These are phyloP conservation scores for Lecanicillium sp. DNA, from an alignment of 2,329 filamentous ascomycete species.

Conservation along the genomic window DNA sequence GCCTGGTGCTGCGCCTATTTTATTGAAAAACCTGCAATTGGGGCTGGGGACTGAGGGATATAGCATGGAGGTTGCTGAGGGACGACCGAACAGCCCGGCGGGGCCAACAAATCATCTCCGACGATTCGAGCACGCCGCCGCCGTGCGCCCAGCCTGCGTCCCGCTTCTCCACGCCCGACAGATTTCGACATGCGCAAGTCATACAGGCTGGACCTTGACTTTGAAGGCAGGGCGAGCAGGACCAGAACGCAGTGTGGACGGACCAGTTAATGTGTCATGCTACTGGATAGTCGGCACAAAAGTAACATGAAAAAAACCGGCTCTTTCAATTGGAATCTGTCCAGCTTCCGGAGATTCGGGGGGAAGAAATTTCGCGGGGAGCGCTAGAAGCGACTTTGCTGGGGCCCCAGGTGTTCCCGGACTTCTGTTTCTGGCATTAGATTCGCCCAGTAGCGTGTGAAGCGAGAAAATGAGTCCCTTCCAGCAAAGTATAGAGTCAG, in stretches of 20 bases:
- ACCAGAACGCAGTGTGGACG: not conserved
- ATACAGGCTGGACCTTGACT: slow-evolving; percentile 1
- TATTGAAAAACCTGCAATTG: too few relatives aligned
- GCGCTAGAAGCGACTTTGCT: not conserved
- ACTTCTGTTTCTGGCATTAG: not conserved
- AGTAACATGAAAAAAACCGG: too few relatives aligned
- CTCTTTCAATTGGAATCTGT: not conserved
- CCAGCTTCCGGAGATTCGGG: not conserved
- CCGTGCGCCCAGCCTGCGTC: not conserved
- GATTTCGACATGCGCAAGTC: slow-evolving; percentile 2
- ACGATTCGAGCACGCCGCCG: slow-evolving; percentile 1
- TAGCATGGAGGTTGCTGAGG: too few relatives aligned
- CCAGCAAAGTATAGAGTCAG: too few relatives aligned
- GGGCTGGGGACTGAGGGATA: not conserved
- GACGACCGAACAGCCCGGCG: too few relatives aligned
- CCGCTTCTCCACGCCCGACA: slow-evolving; percentile 5
- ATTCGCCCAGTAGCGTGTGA: not conserved
- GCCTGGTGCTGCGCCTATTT: not conserved
- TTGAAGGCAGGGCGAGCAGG: not conserved
- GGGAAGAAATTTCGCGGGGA: not conserved
- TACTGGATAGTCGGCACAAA: not conserved
- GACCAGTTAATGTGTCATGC: too few relatives aligned
- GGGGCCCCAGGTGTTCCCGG: not conserved
- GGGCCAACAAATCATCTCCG: slow-evolving; percentile 9
- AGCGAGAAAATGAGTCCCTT: too few relatives aligned